Evolutionary conservation across 2,329 filamentous ascomycete species (phyloP), one percentile per base, ranked within the genome.

Genomic region (Clarireedia paspali): DNA sequence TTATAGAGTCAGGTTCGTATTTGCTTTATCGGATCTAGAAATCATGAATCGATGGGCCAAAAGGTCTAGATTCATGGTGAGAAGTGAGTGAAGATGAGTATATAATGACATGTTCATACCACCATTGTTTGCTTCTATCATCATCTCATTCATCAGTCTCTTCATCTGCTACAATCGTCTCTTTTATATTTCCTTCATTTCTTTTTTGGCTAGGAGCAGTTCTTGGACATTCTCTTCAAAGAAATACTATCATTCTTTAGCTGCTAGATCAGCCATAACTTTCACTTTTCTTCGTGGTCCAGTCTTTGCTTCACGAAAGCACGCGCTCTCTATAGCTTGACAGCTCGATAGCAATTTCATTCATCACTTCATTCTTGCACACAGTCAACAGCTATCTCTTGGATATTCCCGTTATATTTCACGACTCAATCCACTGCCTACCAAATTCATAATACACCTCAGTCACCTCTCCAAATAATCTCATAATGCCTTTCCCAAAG

Each of bases 191-290:
- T 53, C 52, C 55, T 57, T 61, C 56, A 52, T 49, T 60, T 49
- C 52, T 51, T 60, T 53, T 61, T 55, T 60, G 50, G 59, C 49
- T 53, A 53, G 42, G 10, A 23, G 24, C 40, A 23, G 50, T n/a
- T 45, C 45, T 6, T 36, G 39, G 53, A 66, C 64, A 53, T 63
- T 66, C 66, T 67, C 60, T 61, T 68, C 64, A 65, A 58, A 61
- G 57, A 60, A 56, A 58, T 46, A 45, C 51, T 55, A 53, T 38
- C 60, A 55, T 57, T 66, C 61, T 59, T 64, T 65, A 30, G 59
- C 62, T 67, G 62, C 62, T 59, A 65, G 61, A 57, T 62, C 60
- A 62, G 63, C 65, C 50, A 58, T 52, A 56, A 56, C 56, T 55
- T 53, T 59, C 49, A 50, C 55, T 56, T 56, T 44, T 58, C 44